Evolutionary conservation across 116 monocot genomes (phyloP).

Genomic region (Posidonia oceanica): DNA sequence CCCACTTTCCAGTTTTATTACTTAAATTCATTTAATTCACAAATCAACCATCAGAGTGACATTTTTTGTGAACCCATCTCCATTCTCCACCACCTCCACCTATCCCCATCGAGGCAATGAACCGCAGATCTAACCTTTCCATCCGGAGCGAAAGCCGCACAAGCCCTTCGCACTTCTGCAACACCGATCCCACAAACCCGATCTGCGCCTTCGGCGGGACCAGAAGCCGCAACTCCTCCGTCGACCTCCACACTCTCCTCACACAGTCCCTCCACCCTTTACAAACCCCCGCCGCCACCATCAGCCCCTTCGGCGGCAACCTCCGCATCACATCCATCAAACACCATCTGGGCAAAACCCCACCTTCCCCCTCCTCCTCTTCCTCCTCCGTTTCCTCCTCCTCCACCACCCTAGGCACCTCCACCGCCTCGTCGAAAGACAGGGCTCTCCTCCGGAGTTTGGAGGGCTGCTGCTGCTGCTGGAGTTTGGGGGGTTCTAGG

Average conservation of each 20-base stretch:
- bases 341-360: slow-evolving; percentile 24
- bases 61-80: too few species aligned
- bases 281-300: slow-evolving; percentile 66
- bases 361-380: slow-evolving; percentile 21
- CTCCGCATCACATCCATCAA: slow-evolving; percentile 54
- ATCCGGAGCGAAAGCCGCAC: slow-evolving; percentile 52
- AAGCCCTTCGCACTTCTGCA: slow-evolving; percentile 54
- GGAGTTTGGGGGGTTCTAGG: not conserved
- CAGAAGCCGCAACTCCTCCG: slow-evolving; percentile 66
- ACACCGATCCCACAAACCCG: slow-evolving; percentile 73
- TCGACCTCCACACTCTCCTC: slow-evolving; percentile 56
- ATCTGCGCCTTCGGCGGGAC: slow-evolving; percentile 39
- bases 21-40: not conserved
- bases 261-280: slow-evolving; percentile 73
- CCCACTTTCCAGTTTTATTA: not conserved
- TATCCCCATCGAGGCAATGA: not conserved
- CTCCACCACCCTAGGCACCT: not conserved
- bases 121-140: slow-evolving; percentile 57
- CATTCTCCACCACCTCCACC: not conserved
- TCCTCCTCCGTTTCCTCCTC: slow-evolving; percentile 2
- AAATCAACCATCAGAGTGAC: too few species aligned
- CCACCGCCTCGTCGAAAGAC: slow-evolving; percentile 60
- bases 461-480: not conserved
- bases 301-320: slow-evolving; percentile 55
- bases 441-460: slow-evolving; percentile 67